Conservation (phyloP, 1,139 yeast species). For the Geotrichum fermentans region DNA sequence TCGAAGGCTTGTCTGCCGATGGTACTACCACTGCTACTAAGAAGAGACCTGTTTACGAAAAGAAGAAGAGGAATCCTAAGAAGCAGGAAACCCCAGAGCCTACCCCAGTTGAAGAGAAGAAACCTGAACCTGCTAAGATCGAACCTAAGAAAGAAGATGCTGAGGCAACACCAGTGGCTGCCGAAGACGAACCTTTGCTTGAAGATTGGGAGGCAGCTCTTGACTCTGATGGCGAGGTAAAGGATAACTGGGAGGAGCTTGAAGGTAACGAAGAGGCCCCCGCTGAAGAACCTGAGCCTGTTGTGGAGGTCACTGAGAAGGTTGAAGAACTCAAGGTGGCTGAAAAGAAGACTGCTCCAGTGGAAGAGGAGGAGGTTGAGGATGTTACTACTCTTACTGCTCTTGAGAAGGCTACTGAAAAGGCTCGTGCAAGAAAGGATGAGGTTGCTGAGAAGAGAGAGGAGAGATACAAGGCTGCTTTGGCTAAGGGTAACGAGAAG, state of each 20-base stretch:
- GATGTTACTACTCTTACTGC: slow-evolving; percentile 29
- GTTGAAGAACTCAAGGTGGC: slow-evolving; percentile 27
- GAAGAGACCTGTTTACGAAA: slow-evolving; percentile 69
- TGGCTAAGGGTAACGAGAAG: slow-evolving; percentile 36
- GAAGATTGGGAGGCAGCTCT: slow-evolving; percentile 42
- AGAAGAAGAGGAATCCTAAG: slow-evolving; percentile 55
- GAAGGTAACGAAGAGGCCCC: slow-evolving; percentile 30
- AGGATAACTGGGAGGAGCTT: slow-evolving; percentile 33
- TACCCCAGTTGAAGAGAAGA: slow-evolving; percentile 40
- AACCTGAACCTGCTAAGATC: slow-evolving; percentile 27
- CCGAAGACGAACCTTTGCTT: slow-evolving; percentile 31
- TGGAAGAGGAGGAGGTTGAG: slow-evolving; percentile 20
- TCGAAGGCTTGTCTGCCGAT: slow-evolving; percentile 59
- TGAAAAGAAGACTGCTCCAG: slow-evolving; percentile 22
- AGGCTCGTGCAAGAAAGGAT: slow-evolving; percentile 30
- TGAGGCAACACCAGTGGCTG: slow-evolving; percentile 32
- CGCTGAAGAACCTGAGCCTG: slow-evolving; percentile 25
- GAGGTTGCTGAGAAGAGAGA: slow-evolving; percentile 40
- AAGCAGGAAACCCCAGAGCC: slow-evolving; percentile 27
- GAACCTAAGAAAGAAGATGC: slow-evolving; percentile 26
- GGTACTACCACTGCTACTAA: slow-evolving; percentile 43
- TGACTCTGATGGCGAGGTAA: slow-evolving; percentile 40
- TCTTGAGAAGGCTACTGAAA: slow-evolving; percentile 31
- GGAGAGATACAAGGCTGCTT: slow-evolving; percentile 40
- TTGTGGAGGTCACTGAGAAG: slow-evolving; percentile 26